phyloP scores from a whole-genome alignment of 148 eudicot species.

The Chenopodium berlandieri region DNA sequence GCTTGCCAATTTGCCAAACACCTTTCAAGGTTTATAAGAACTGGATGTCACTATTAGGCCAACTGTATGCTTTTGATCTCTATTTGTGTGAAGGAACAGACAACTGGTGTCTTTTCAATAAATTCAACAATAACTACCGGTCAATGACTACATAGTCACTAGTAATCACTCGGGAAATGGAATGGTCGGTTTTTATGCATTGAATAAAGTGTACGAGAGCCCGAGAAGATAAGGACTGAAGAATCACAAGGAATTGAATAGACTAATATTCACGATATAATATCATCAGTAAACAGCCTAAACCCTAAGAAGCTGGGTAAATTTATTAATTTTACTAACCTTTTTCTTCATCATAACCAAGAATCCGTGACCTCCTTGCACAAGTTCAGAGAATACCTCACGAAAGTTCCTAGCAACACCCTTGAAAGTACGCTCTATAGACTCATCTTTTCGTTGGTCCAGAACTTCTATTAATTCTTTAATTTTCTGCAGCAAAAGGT shows the following conservation, averaged over 20 bases:
- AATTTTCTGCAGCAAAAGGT: conserved; percentile 68
- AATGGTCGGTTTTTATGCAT: not conserved
- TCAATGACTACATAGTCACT: not conserved
- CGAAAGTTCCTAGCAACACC: conserved; percentile 98
- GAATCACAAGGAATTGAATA: not conserved
- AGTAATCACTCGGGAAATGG: not conserved
- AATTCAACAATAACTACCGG: not conserved
- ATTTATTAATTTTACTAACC: conserved; percentile 41
- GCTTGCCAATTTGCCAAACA: not conserved
- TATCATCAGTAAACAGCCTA: not conserved
- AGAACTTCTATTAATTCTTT: conserved; percentile 78
- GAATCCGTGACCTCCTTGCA: conserved; percentile 95
- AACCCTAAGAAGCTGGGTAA: not conserved
- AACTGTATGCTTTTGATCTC: not conserved
- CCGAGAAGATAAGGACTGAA: not conserved
- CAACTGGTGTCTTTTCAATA: not conserved
- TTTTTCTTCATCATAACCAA: conserved; percentile 98
- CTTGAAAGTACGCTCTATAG: conserved; percentile 97
- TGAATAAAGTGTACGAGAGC: not conserved
- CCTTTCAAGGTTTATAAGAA: not conserved
- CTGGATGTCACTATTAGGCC: not conserved
- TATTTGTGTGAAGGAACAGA: not conserved
- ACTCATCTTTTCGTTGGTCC: conserved; percentile 95
- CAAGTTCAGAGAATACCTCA: conserved; percentile 96
- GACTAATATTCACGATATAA: not conserved